Evolutionary conservation across 2,329 filamentous ascomycete genomes (phyloP), one percentile per base, ranked within the genome.

Genomic region (Gyromitra esculenta): DNA sequence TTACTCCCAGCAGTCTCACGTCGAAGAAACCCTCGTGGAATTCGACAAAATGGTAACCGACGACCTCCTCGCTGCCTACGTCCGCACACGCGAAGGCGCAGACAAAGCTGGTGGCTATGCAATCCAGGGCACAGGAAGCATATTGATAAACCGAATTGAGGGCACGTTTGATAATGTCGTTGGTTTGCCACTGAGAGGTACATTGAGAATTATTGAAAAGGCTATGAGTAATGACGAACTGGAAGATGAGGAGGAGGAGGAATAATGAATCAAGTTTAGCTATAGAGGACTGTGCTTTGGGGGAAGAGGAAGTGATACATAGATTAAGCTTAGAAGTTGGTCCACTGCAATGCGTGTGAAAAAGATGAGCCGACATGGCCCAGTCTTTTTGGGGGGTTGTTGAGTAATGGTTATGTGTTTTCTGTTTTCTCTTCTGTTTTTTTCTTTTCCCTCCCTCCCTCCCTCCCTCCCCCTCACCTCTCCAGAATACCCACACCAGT

Each of bases 41-140:
- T 99, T 99, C 84, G 93, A 94, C 82, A 84, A 86, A 75, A 88
- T 88, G 56, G 86, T 91, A 3, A 89, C 89, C 13, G 95, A 99
- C 84, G 94, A 97, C 76, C 88, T 97, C 80, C 90, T 98, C 75
- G 86, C 93, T 80, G 88, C 88, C 68, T 88, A 88, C 83, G 86
- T 88, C 65, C 82, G 87, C 82, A 97, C 95, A 25, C 87, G 95
- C 71, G 96, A 99, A 86, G 96, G 96, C 1, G 94, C 90, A 9
- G 96, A 98, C 84, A 99, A 98, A 86, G 96, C 96, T 0, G 96
- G 96, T 1, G 96, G 96, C 0, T 99, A 99, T 84, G 96, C 93
- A 0, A 89, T 99, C 68, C 96, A 99, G 84, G 96, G 95, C 0
- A 86, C 95, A 9, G 96, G 92, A 0, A 91, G 92, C 7, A 90